Percentiles rank a stretch among this genome's conserved stretches.
Conservation (phyloP, 2,329 filamentous ascomycete species). For the Colletotrichum sp. region DNA sequence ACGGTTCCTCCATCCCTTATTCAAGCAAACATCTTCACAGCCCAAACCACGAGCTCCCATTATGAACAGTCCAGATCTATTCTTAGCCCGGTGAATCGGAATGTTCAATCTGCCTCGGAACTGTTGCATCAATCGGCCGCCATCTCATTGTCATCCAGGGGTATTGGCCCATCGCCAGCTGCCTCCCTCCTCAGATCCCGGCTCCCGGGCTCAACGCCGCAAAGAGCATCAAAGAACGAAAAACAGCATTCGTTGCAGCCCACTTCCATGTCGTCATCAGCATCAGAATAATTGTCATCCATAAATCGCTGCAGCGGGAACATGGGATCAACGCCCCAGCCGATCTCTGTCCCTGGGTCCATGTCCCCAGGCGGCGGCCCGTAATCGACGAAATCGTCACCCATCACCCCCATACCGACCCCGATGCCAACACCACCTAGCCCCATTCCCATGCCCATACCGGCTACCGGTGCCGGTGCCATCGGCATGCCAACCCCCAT, state of each 20-base stretch:
- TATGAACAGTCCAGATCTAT: neutral
- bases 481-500: neutral
- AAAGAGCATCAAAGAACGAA: constrained; percentile 2
- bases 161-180: neutral
- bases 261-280: neutral
- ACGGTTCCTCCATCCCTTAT: neutral
- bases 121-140: neutral
- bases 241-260: constrained; percentile 1
- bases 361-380: constrained; percentile 4
- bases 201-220: neutral
- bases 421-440: neutral
- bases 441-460: neutral
- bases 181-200: neutral
- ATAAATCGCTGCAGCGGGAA: neutral
- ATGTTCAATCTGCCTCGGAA: neutral
- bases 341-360: constrained; percentile 1
- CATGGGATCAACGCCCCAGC: neutral
- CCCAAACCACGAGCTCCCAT: neutral
- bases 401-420: neutral
- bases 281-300: neutral
- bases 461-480: neutral
- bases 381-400: constrained; percentile 15
- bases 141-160: constrained; percentile 8
- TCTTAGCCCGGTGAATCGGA: neutral
- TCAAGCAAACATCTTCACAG: too few species aligned